These are phyloP conservation scores for Pseudogymnoascus verrucosus DNA, from an alignment of 2,329 filamentous ascomycete genomes.

Conservation along the genomic window DNA sequence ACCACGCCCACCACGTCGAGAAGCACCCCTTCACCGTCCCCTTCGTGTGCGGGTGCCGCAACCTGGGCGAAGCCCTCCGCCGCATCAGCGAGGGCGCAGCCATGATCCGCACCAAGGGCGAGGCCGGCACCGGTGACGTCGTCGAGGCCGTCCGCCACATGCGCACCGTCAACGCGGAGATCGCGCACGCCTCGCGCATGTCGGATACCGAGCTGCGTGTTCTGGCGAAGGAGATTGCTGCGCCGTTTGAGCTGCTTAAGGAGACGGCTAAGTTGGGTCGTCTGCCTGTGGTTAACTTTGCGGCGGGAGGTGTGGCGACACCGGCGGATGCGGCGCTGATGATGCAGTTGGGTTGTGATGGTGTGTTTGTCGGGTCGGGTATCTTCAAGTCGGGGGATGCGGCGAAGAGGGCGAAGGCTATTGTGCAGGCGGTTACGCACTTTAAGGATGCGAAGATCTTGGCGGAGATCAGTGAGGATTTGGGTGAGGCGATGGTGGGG, in stretches of 20 bases:
- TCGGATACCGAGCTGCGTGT: conserved; percentile 66
- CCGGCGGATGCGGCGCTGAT: conserved; percentile 93
- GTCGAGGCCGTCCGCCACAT: conserved; percentile 96
- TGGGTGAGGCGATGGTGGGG: conserved; percentile 98
- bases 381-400: conserved; percentile 97
- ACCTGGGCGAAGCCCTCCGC: conserved; percentile 86
- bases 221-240: conserved; percentile 73
- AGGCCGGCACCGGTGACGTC: conserved; percentile 94
- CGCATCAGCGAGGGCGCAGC: conserved; percentile 89
- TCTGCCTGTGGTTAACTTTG: conserved; percentile 94
- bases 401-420: conserved; percentile 81
- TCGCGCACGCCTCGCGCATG: conserved; percentile 60
- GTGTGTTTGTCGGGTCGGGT: conserved; percentile 91
- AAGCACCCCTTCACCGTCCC: conserved; percentile 77
- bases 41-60: conserved; percentile 94
- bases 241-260: conserved; percentile 69
- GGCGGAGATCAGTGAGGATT: conserved; percentile 75
- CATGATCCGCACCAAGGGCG: conserved; percentile 98
- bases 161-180: conserved; percentile 78
- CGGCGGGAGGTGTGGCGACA: conserved; percentile 97
- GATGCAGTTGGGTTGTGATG: conserved; percentile 99
- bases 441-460: conserved; percentile 78
- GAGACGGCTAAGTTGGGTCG: conserved; percentile 82
- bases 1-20: conserved; percentile 83
- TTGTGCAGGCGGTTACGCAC: conserved; percentile 90